Conservation (phyloP, 2,329 filamentous ascomycete genomes). For the Cladosporium cucumerinum region DNA sequence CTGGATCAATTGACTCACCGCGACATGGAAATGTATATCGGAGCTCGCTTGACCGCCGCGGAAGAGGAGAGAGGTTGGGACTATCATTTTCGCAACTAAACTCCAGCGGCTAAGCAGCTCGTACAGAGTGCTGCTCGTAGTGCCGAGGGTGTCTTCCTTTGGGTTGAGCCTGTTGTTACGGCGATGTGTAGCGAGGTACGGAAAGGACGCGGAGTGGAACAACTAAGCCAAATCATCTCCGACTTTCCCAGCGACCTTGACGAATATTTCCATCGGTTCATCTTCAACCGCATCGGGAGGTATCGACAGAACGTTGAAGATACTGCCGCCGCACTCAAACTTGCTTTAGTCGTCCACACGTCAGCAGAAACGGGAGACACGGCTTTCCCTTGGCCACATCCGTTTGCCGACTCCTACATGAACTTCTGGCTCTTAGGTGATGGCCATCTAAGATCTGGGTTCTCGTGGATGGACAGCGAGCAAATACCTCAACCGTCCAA, state of each 20-base stretch:
- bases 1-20: not conserved
- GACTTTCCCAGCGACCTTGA: not conserved
- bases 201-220: not conserved
- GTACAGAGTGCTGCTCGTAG: not conserved
- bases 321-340: not conserved
- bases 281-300: not conserved
- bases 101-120: not conserved
- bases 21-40: not conserved
- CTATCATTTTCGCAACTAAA: not conserved
- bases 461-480: not conserved
- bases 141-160: constrained; percentile 6
- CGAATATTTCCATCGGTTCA: not conserved
- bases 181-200: not conserved
- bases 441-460: not conserved
- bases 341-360: not conserved
- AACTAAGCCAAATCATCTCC: not conserved
- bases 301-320: not conserved
- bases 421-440: constrained; percentile 1
- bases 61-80: not conserved
- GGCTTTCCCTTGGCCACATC: not conserved
- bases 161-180: not conserved
- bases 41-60: not conserved
- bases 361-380: not conserved
- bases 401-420: not conserved
- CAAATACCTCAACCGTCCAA: not conserved